Conservation (phyloP, 257 asterid genomes). For the Lavandula angustifolia region DNA sequence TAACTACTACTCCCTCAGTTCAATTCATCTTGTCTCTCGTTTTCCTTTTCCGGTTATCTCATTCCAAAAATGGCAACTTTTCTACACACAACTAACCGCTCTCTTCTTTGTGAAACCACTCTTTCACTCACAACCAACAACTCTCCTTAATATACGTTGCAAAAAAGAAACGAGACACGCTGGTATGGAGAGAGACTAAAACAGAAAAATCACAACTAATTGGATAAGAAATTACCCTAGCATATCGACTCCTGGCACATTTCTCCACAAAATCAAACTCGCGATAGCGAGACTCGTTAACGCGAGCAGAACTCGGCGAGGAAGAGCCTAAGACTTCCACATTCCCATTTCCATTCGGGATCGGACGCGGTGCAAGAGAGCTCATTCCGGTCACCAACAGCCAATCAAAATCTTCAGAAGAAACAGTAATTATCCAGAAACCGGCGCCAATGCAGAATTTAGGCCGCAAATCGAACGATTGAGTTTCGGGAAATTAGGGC, state of each 20-base stretch:
- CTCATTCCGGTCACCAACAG: constrained; percentile 43
- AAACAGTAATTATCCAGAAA: constrained; percentile 21
- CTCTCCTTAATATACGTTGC: too few relatives aligned
- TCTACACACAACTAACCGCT: too few relatives aligned
- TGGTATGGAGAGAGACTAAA: too few relatives aligned
- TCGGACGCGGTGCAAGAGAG: constrained; percentile 25
- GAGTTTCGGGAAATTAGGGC: constrained; percentile 15
- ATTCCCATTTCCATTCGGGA: constrained; percentile 27
- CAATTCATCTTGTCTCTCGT: too few relatives aligned
- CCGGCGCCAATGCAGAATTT: constrained; percentile 21
- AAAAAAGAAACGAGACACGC: too few relatives aligned
- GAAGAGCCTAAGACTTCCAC: constrained; percentile 22
- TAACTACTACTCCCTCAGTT: too few relatives aligned
- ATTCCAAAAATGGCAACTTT: too few relatives aligned
- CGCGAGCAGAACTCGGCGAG: constrained; percentile 28
- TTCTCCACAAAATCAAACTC: constrained; percentile 60
- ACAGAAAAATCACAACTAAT: not conserved
- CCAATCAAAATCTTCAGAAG: constrained; percentile 28
- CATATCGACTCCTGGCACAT: constrained; percentile 60
- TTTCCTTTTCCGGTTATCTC: too few relatives aligned
- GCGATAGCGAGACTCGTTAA: constrained; percentile 16
- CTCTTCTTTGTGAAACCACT: too few relatives aligned
- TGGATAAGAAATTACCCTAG: constrained; percentile 48
- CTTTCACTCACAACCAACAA: too few relatives aligned
- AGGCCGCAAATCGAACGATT: constrained; percentile 15